Percentiles rank a stretch among this genome's conserved stretches.
phyloP scores from a whole-genome alignment of 2,329 filamentous ascomycete genomes.

The Raffaelea albimanens region DNA sequence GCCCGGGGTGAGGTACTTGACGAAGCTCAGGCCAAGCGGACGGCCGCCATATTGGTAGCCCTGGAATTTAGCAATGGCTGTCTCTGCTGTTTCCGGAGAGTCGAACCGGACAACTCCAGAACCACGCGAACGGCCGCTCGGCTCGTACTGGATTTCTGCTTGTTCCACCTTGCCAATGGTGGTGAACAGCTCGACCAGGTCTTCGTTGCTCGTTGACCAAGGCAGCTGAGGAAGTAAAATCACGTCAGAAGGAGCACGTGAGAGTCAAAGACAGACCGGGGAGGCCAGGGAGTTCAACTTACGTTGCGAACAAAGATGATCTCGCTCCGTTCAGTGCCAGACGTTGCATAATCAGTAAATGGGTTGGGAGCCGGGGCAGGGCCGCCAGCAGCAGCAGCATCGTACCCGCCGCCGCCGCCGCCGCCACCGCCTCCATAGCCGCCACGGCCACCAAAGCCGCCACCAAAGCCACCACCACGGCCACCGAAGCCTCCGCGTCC shows the following conservation, averaged over 20 bases:
- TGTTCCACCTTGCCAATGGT: conserved; percentile 97
- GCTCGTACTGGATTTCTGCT: conserved; percentile 98
- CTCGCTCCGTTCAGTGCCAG: conserved; percentile 73
- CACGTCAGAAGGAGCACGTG: neutral
- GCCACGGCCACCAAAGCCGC: conserved; percentile 33
- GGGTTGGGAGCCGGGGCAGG: conserved; percentile 53
- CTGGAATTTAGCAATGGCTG: conserved; percentile 92
- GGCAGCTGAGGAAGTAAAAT: conserved; percentile 54
- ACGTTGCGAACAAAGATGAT: conserved; percentile 96
- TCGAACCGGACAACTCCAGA: conserved; percentile 97
- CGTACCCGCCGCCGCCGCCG: conserved; percentile 24
- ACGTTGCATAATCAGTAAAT: conserved; percentile 87
- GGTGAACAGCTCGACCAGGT: conserved; percentile 90
- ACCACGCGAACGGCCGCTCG: conserved; percentile 87
- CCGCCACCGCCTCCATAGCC: conserved; percentile 31
- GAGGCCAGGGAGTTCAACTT: conserved; percentile 28
- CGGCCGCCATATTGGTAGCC: conserved; percentile 95
- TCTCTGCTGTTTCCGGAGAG: conserved; percentile 72
- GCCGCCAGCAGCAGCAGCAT: conserved; percentile 32
- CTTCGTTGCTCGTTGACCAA: conserved; percentile 98
- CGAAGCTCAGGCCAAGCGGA: conserved; percentile 84
- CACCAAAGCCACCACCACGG: conserved; percentile 41
- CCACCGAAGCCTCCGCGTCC: conserved; percentile 34
- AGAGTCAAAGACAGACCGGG: conserved; percentile 9
- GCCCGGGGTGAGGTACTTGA: conserved; percentile 73